A percentile compares a stretch with the other conserved stretches of the same genome.
Evolutionary conservation across 2,329 filamentous ascomycete genomes (phyloP).

Genomic region (Neonectria ditissima): DNA sequence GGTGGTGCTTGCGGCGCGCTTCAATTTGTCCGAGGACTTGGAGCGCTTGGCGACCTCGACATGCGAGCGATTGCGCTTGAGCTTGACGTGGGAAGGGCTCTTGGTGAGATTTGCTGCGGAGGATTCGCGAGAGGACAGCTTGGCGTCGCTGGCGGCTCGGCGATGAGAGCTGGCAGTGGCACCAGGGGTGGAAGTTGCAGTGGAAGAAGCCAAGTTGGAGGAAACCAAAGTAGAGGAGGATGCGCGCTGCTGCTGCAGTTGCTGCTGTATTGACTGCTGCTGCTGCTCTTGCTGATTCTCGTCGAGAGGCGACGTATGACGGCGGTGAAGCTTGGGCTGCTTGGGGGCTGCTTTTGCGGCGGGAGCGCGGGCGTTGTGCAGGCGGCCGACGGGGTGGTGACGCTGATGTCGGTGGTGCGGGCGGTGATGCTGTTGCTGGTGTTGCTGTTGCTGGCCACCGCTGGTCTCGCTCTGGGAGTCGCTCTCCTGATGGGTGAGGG

Average conservation of each 20-base stretch:
- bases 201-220: neutral
- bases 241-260: constrained; percentile 45
- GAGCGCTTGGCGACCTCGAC: constrained; percentile 65
- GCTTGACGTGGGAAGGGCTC: constrained; percentile 64
- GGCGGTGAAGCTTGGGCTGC: constrained; percentile 60
- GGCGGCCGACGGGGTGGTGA: constrained; percentile 53
- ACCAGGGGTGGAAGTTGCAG: constrained; percentile 10
- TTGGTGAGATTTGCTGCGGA: constrained; percentile 62
- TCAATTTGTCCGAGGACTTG: constrained; percentile 64
- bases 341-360: constrained; percentile 64
- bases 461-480: constrained; percentile 49
- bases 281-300: constrained; percentile 41
- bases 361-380: constrained; percentile 64
- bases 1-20: constrained; percentile 64
- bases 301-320: constrained; percentile 55
- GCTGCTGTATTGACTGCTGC: constrained; percentile 24
- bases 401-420: constrained; percentile 50
- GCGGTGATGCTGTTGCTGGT: constrained; percentile 45
- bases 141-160: constrained; percentile 63
- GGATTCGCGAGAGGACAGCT: constrained; percentile 58
- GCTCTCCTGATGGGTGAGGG: constrained; percentile 52
- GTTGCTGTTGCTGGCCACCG: constrained; percentile 45
- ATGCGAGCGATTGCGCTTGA: constrained; percentile 72
- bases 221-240: neutral
- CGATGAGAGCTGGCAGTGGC: constrained; percentile 54